phyloP scores from a whole-genome alignment of 371 early-diverging fungal genomes.

The Neoconidiobolus thromboides region DNA sequence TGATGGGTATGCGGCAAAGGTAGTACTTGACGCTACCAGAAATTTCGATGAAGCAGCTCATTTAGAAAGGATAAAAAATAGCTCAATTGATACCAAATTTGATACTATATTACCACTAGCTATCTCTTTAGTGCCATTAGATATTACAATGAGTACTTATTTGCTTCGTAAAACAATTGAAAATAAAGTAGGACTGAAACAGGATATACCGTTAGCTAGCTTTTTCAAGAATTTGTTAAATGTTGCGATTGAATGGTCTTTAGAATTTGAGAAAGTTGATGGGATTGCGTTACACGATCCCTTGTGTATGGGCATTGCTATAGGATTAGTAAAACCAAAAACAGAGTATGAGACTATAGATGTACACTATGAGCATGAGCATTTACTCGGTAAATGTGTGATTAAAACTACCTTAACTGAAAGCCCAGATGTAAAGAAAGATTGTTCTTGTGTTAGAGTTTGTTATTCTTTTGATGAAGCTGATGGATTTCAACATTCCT shows the following conservation, averaged over 20 bases:
- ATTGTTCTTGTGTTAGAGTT: no score
- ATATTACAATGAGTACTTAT: conserved; percentile 10
- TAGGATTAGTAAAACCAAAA: conserved; percentile 1
- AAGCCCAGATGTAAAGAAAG: no score
- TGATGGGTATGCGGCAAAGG: conserved; percentile 25
- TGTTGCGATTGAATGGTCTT: not conserved
- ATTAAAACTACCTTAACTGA: not conserved
- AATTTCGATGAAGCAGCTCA: conserved; percentile 10
- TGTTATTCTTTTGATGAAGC: no score
- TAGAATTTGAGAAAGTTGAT: not conserved
- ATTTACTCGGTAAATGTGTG: not conserved
- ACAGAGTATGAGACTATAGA: not conserved
- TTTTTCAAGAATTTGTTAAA: not conserved
- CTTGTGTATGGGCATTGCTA: not conserved
- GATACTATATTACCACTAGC: conserved; percentile 12
- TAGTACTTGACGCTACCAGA: conserved; percentile 18
- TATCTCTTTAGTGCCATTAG: conserved; percentile 22
- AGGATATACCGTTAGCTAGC: not conserved
- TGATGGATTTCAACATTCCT: no score
- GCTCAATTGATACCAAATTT: not conserved
- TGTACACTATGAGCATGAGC: not conserved
- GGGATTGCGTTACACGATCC: conserved; percentile 6
- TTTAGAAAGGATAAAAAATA: not conserved
- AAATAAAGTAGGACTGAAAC: not conserved
- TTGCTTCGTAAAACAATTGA: not conserved